These are phyloP conservation scores for Giardia muris DNA, from an alignment of 208 protist genomes.

Conservation along the genomic window DNA sequence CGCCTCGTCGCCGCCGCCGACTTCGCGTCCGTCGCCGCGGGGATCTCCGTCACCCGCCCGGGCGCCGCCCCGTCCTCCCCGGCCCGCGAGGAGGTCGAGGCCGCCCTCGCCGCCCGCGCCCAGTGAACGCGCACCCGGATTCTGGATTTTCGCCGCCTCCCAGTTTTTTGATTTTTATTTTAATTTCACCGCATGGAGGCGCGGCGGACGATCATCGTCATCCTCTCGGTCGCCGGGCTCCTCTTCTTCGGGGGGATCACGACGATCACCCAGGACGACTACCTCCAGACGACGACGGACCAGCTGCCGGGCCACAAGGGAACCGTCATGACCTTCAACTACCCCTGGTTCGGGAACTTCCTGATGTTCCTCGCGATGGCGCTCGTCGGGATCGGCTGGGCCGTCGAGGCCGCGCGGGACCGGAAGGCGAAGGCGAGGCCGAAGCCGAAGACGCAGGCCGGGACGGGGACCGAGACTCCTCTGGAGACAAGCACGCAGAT, in stretches of 20 bases:
- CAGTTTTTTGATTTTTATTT: no score
- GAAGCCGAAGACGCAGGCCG: neutral
- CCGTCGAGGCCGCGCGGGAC: neutral
- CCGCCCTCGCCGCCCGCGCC: neutral
- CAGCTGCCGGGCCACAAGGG: neutral
- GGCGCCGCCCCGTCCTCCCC: neutral
- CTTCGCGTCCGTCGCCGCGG: neutral
- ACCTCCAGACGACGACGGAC: neutral
- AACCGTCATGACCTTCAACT: neutral
- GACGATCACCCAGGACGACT: slow-evolving; percentile 6
- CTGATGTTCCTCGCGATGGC: slow-evolving; percentile 5
- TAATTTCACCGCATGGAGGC: no score
- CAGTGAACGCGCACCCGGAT: no score
- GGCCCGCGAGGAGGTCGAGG: neutral
- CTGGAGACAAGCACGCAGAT: neutral
- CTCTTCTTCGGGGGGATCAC: slow-evolving; percentile 17
- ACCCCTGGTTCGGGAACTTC: slow-evolving; percentile 21
- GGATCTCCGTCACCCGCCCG: neutral
- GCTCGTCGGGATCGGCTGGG: neutral
- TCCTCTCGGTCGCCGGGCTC: neutral
- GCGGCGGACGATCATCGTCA: neutral
- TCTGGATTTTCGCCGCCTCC: no score
- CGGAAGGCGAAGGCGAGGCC: neutral
- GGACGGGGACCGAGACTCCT: neutral
- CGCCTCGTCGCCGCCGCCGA: neutral